A percentile compares a stretch with the other conserved stretches of the same genome.
Conservation (phyloP, 495 filamentous ascomycete species). For the Thozetella sp. region DNA sequence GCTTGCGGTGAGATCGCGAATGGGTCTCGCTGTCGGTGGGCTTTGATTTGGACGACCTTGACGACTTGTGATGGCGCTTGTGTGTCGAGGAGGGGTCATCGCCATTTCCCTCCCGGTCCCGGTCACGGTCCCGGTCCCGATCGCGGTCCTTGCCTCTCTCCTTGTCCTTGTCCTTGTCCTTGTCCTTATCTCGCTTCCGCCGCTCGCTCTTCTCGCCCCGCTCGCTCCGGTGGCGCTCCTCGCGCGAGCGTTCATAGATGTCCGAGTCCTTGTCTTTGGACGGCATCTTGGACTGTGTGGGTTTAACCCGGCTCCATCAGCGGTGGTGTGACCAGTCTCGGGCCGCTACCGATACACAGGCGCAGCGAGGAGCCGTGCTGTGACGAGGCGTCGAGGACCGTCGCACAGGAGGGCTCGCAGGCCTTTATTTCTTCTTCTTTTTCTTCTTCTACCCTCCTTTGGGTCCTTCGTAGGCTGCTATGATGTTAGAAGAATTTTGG, state of each 20-base stretch:
- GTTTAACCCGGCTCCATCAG: slow-evolving; percentile 26
- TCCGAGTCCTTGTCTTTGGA: slow-evolving; percentile 43
- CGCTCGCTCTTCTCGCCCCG: slow-evolving; percentile 29
- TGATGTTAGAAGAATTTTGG: too few species aligned
- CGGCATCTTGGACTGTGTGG: slow-evolving; percentile 44
- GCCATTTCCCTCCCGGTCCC: slow-evolving; percentile 10
- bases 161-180: slow-evolving; percentile 25
- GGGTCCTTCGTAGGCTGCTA: too few species aligned
- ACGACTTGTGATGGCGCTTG: slow-evolving; percentile 19
- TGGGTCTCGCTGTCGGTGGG: slow-evolving; percentile 37
- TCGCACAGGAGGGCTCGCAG: too few species aligned
- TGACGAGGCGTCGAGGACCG: neutral
- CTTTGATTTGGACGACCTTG: slow-evolving; percentile 37
- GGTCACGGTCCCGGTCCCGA: slow-evolving; percentile 12
- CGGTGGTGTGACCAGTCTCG: slow-evolving; percentile 14
- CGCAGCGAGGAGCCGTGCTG: slow-evolving; percentile 2
- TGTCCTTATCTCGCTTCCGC: slow-evolving; percentile 23
- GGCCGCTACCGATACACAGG: slow-evolving; percentile 15
- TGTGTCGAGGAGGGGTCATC: slow-evolving; percentile 3
- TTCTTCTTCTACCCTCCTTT: too few species aligned
- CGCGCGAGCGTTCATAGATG: slow-evolving; percentile 37
- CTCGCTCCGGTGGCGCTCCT: slow-evolving; percentile 35
- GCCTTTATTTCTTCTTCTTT: too few species aligned
- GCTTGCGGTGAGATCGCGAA: slow-evolving; percentile 37
- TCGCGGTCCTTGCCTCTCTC: slow-evolving; percentile 25